phyloP scores from a whole-genome alignment of 176 grass and related monocot genomes.

The Oryza meyeriana region DNA sequence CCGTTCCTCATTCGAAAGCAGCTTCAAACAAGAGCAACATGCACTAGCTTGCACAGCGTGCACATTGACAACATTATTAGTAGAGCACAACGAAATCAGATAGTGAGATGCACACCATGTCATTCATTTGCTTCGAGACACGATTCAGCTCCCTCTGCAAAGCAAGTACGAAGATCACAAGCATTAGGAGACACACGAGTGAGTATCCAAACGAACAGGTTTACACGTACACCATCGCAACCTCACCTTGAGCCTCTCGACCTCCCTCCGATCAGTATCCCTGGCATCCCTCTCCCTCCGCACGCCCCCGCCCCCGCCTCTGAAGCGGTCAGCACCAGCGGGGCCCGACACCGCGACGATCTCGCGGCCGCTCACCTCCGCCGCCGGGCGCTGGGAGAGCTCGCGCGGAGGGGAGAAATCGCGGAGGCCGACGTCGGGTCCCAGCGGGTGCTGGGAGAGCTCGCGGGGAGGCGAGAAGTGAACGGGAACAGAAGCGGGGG shows the following conservation, averaged over 20 bases:
- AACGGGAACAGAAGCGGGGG: not conserved
- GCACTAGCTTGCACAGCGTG: not conserved
- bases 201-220: not conserved
- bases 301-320: not conserved
- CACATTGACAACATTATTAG: not conserved
- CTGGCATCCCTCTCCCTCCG: slow-evolving; percentile 29
- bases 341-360: not conserved
- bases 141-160: slow-evolving; percentile 56
- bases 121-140: slow-evolving; percentile 42
- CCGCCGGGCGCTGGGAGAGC: slow-evolving; percentile 44
- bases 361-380: not conserved
- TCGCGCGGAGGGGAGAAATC: slow-evolving; percentile 58
- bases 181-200: slow-evolving; percentile 1
- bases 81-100: not conserved
- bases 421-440: not conserved
- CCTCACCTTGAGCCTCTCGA: slow-evolving; percentile 71
- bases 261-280: slow-evolving; percentile 36
- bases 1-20: not conserved
- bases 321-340: not conserved
- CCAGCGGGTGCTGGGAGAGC: slow-evolving; percentile 33
- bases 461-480: slow-evolving; percentile 46
- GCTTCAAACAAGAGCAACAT: not conserved
- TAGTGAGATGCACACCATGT: slow-evolving; percentile 46
- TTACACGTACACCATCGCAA: not conserved
- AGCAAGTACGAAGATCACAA: not conserved